Percentiles rank a stretch among this genome's conserved stretches.
These are phyloP conservation scores for Lipomyces yamanashiensis DNA, from an alignment of 805 yeast genomes.

Conservation along the genomic window DNA sequence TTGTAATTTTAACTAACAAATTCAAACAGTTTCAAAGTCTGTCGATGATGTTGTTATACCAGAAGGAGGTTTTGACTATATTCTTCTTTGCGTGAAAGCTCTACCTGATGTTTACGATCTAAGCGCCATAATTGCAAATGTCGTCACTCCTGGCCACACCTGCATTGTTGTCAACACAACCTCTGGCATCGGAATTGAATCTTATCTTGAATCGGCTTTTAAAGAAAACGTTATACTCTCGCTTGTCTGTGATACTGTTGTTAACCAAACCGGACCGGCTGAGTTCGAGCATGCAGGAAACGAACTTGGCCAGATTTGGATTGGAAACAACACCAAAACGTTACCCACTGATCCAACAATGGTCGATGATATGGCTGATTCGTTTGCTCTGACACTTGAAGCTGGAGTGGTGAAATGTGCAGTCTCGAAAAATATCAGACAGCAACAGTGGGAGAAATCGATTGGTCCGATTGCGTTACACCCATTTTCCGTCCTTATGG, in stretches of 20 bases:
- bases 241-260: conserved; percentile 55
- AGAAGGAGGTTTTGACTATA: conserved; percentile 55
- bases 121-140: conserved; percentile 58
- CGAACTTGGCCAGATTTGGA: conserved; percentile 24
- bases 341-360: conserved; percentile 15
- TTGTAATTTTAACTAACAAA: not conserved
- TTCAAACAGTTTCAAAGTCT: conserved; percentile 38
- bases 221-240: conserved; percentile 60
- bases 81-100: conserved; percentile 65
- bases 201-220: conserved; percentile 56
- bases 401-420: conserved; percentile 34
- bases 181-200: conserved; percentile 65
- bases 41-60: conserved; percentile 39
- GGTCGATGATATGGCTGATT: conserved; percentile 36
- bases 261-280: conserved; percentile 35
- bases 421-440: conserved; percentile 34
- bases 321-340: conserved; percentile 23
- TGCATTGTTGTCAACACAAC: conserved; percentile 55
- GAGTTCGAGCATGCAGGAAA: conserved; percentile 35
- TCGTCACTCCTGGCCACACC: conserved; percentile 53
- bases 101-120: conserved; percentile 64
- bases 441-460: conserved; percentile 38
- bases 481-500: conserved; percentile 34
- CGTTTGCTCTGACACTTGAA: conserved; percentile 36
- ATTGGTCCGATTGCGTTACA: conserved; percentile 36